Base-by-base conservation (phyloP, 192 early-diverging fungal genomes). In the Mortierella alpina region DNA sequence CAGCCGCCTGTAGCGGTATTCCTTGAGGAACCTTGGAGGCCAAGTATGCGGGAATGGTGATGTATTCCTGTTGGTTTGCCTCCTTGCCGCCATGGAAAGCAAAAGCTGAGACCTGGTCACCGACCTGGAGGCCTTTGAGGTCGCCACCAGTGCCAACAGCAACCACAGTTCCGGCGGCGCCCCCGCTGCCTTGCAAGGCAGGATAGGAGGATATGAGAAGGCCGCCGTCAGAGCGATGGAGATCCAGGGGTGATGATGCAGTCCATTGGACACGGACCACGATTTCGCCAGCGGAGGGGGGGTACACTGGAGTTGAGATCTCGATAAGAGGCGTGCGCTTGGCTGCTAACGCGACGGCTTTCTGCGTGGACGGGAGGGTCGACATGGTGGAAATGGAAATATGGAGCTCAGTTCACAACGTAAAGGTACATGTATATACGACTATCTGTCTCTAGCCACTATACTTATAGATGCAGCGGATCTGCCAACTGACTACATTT, bases 1-100 rank as follows among this genome's bases (percentile, higher is more conserved):
- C 65, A 44, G 65, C 65, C 18, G 65, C 65, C 47, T 66, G 65
- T 3, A 66, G 7, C 0, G 65, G 41, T 1, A 66, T 66, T 41
- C 65, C 65, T 14, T 66, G 52, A 5, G 65, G 65, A 40, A 66
- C 31, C 18, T 66, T 66, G 53, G 65, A 66, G 65, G 65, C 65
- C 53, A 66, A 18, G 18, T 66, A 66, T 12, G 65, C 65, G 42
- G 65, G 65, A 45, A 66, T 66, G 12, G 65, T 66, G 42, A 66
- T 66, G 52, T 56, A 66, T 53, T 66, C 52, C 10, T 66, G 65
- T 66, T 66, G 65, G 53, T 66, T 66, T 41, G 65, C 65, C 49
- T 66, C 65, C 52, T 55, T 66, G 50, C 10, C 65, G 40, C 65
- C 65, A 46, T 66, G 65, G 40, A 66, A 66, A 40, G 65, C 65